Base-by-base conservation (phyloP, 371 early-diverging fungal species). In the Dichotomocladium elegans region DNA sequence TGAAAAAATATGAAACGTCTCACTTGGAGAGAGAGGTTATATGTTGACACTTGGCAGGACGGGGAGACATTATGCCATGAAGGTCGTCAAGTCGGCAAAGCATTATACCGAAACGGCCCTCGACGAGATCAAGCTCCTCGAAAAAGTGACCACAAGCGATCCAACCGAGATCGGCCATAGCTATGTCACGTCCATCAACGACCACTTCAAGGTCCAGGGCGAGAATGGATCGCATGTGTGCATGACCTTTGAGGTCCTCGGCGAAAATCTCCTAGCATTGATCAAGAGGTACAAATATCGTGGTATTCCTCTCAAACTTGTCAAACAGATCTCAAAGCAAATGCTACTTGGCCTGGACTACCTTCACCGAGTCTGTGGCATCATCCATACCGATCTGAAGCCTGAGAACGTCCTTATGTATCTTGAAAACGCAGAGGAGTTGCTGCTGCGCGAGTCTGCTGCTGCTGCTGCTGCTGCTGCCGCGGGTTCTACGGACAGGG, bases 371-470 rank as follows among this genome's bases (percentile, higher is more conserved):
- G 87, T 88, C 46, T 96, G 99, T 74, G 87, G 89, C 24, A 95
- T 99, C 58, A 96, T 98, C 47, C 99, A 99, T 72, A 97, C 99
- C 0, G 99, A 99, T 66, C 62, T 99, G 41, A 99, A 99, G 61
- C 99, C 99, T 0, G 99, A 96, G 61, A 96, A 96, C 63, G 93
- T 95, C 3, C 74, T 96, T 17, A 90, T 94, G 37, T 92, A 91
- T 59, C 83, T 94, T 25, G 92, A 93, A 47, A 85, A 90, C 52
- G 90, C 93, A 4, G 91, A 91, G 35, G 82, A 86, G 42, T 21
- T 37, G 6, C 71, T 86, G 2, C 64, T 86, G 28, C 69, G 60
- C 27, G 47, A 61, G 17, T 51, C 41, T 9, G 28, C 51, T 14
- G 27, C 51, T 24, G 24, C 35, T 10, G 45, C 29, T 24, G 44